These are phyloP conservation scores for Monosporascus sp. DNA, from an alignment of 2,329 filamentous ascomycete genomes.

Conservation along the genomic window DNA sequence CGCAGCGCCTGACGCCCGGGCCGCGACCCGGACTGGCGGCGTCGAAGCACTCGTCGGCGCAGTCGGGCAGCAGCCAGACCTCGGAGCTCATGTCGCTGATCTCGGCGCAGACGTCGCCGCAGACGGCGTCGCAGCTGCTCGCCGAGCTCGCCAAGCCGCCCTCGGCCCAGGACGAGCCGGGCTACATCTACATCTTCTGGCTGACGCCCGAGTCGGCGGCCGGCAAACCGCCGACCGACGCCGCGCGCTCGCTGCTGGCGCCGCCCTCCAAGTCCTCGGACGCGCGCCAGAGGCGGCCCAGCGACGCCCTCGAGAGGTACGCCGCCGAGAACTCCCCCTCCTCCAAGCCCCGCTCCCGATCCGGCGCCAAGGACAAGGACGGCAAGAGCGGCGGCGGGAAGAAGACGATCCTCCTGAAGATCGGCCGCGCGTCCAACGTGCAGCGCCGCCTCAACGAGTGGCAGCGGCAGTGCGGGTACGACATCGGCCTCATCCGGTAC, in stretches of 20 bases:
- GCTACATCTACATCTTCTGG: conserved; percentile 99
- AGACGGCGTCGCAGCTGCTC: conserved; percentile 65
- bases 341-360: not conserved
- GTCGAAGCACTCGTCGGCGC: conserved; percentile 19
- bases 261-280: conserved; percentile 37
- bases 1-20: conserved; percentile 20
- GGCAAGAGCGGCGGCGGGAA: conserved; percentile 24
- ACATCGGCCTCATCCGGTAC: conserved; percentile 80
- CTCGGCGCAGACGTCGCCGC: conserved; percentile 58
- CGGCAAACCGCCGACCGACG: conserved; percentile 50
- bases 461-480: conserved; percentile 87
- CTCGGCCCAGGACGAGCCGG: conserved; percentile 69
- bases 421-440: conserved; percentile 71
- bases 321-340: conserved; percentile 19
- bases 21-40: conserved; percentile 21
- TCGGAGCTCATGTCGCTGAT: conserved; percentile 61
- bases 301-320: conserved; percentile 51
- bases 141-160: conserved; percentile 72
- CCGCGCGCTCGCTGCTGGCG: conserved; percentile 53
- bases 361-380: conserved; percentile 15
- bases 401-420: conserved; percentile 64
- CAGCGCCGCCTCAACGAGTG: conserved; percentile 89
- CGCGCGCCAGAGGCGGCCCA: conserved; percentile 40
- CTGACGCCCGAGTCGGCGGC: conserved; percentile 63
- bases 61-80: conserved; percentile 28